Base-by-base conservation (phyloP, 176 grass and related monocot genomes). In the Miscanthus lutarioriparius region DNA sequence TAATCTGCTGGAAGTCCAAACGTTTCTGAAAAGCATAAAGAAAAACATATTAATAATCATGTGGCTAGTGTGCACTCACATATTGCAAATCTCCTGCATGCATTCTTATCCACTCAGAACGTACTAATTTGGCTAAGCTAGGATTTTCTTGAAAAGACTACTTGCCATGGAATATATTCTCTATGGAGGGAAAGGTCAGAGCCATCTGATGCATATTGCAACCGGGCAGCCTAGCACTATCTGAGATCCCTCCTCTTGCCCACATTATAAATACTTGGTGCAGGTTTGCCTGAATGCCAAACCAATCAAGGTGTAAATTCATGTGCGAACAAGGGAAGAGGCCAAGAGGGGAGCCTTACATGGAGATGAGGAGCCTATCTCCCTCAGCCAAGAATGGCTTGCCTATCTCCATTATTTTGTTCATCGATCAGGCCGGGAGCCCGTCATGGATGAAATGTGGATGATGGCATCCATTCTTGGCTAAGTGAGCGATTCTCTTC, bases 321-420 rank as follows among this genome's bases (percentile, higher is more conserved):
- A 86, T 5, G 53, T 72, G 51, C 15, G 41, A 67, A 44, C 44
- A 65, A 72, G 76, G 44, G 78, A 48, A 74, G 75, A 80, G 85
- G 70, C n/a, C n/a, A n/a, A n/a, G n/a, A n/a, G n/a, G n/a, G 23
- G 17, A 58, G 79, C 78, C 87, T 92, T 84, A 80, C 91, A 90
- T 90, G 91, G 80, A 84, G 80, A 84, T 67, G 79, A 79, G 58
- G 82, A 86, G 66, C 35, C 51, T 38, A 30, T 39, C 75, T 90
- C 30, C 84, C 28, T 75, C 81, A 92, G 90, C 86, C 90, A 92
- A 89, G 90, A 88, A 92, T 92, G 90, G 41, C 86, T 89, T 92
- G 86, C 83, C 86, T 91, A 85, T 74, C 38, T 79, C 59, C 67
- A 83, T 67, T 16, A 44, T 86, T 79, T 59, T 13, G 62, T 84